Conservation (phyloP, 345 rosid species). For the Populus simonii region DNA sequence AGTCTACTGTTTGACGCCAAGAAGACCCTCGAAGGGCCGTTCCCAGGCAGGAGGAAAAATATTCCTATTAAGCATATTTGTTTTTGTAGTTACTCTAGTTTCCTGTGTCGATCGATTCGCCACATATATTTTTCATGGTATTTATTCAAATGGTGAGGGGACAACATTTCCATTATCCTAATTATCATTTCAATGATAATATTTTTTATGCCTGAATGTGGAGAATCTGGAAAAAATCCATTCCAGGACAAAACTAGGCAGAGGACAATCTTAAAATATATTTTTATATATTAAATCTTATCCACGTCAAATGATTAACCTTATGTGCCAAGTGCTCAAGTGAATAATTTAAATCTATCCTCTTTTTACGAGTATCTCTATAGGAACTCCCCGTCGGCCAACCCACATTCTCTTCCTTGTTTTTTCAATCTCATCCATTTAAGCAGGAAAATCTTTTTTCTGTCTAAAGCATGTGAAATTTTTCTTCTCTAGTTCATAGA, state of each 20-base stretch:
- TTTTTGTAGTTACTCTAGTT: neutral
- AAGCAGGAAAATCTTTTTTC: no score
- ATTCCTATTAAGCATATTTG: neutral
- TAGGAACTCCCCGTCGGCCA: neutral
- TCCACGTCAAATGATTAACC: conserved; percentile 7
- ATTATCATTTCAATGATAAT: neutral
- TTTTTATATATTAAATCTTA: neutral
- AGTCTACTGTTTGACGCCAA: no score
- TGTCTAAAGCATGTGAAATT: no score
- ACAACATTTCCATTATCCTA: neutral
- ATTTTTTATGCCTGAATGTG: conserved; percentile 1
- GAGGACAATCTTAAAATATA: neutral
- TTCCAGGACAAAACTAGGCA: neutral
- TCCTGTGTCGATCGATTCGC: neutral
- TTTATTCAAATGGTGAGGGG: conserved; percentile 7
- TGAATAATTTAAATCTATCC: neutral
- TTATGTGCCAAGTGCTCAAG: neutral
- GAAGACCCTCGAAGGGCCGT: no score
- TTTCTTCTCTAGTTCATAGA: no score
- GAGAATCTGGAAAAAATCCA: conserved; percentile 15
- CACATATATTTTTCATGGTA: neutral
- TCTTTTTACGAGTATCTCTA: neutral
- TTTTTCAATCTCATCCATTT: no score
- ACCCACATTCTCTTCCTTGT: no score
- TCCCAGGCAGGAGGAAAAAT: neutral